Percentiles rank a stretch among this genome's conserved stretches.
Evolutionary conservation across 129 eudicot species (phyloP).

Genomic region (Centella asiatica): DNA sequence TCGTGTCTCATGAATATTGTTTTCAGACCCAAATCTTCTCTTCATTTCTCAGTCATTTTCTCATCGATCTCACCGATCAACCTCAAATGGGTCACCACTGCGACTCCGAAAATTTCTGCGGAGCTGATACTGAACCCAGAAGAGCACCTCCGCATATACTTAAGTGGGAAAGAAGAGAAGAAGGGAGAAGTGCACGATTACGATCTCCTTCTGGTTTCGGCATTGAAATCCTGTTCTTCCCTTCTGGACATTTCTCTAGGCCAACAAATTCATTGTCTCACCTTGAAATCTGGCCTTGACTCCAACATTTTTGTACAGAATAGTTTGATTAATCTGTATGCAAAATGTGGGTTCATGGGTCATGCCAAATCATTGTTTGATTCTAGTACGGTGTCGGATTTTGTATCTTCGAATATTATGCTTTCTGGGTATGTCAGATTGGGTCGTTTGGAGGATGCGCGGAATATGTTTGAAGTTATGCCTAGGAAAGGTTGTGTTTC

Average conservation of each 20-base stretch:
- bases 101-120: neutral
- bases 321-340: conserved; percentile 69
- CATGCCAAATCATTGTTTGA: conserved; percentile 51
- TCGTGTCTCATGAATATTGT: conserved; percentile 34
- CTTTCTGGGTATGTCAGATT: conserved; percentile 43
- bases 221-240: conserved; percentile 48
- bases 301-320: conserved; percentile 60
- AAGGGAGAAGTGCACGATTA: conserved; percentile 12
- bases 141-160: conserved; percentile 13
- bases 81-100: conserved; percentile 27
- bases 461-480: conserved; percentile 73
- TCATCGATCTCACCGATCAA: conserved; percentile 1
- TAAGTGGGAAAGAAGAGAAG: conserved; percentile 1
- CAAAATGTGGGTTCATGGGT: conserved; percentile 38
- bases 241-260: conserved; percentile 36
- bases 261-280: conserved; percentile 49
- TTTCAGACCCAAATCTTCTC: conserved; percentile 24
- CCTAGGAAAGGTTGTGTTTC: conserved; percentile 42
- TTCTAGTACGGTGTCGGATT: conserved; percentile 32
- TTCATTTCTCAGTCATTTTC: conserved; percentile 13
- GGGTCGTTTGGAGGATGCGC: conserved; percentile 49
- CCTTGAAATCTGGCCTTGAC: conserved; percentile 43
- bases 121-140: neutral
- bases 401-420: conserved; percentile 68
- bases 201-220: conserved; percentile 40